A percentile compares a stretch with the other conserved stretches of the same genome.
Evolutionary conservation across 768 basidiomycete genomes (phyloP).

Genomic region (Suillus paluster): DNA sequence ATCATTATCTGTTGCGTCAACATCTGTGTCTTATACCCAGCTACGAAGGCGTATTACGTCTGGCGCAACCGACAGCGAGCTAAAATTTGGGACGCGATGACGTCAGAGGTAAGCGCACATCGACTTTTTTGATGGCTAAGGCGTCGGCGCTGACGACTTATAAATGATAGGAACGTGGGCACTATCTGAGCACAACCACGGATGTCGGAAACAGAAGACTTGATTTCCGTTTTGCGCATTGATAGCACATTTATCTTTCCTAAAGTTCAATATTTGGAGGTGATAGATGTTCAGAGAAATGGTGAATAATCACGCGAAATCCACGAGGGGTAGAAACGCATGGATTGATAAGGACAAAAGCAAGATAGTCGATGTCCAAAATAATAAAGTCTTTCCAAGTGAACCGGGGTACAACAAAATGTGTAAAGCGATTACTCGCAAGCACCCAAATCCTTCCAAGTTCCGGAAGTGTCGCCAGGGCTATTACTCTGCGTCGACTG

Average conservation of each 20-base stretch:
- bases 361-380: not conserved
- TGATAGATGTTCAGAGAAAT: not conserved
- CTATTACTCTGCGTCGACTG: conserved; percentile 24
- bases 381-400: not conserved
- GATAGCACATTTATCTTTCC: not conserved
- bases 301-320: not conserved
- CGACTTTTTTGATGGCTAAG: not conserved
- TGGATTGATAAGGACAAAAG: not conserved
- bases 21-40: conserved; percentile 54
- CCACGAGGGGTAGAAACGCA: not conserved
- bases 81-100: conserved; percentile 63
- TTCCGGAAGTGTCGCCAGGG: conserved; percentile 30
- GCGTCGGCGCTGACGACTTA: not conserved
- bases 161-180: conserved; percentile 48
- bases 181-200: conserved; percentile 61
- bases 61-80: conserved; percentile 61
- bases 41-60: conserved; percentile 57
- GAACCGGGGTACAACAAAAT: too few relatives aligned
- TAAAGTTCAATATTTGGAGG: not conserved
- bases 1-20: conserved; percentile 57
- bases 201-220: conserved; percentile 63
- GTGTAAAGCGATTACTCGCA: conserved; percentile 25
- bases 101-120: conserved; percentile 40
- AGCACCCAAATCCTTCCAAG: conserved; percentile 24
- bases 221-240: conserved; percentile 67